Conservation (phyloP, 495 filamentous ascomycete species). For the Lasiosphaeria hispida region DNA sequence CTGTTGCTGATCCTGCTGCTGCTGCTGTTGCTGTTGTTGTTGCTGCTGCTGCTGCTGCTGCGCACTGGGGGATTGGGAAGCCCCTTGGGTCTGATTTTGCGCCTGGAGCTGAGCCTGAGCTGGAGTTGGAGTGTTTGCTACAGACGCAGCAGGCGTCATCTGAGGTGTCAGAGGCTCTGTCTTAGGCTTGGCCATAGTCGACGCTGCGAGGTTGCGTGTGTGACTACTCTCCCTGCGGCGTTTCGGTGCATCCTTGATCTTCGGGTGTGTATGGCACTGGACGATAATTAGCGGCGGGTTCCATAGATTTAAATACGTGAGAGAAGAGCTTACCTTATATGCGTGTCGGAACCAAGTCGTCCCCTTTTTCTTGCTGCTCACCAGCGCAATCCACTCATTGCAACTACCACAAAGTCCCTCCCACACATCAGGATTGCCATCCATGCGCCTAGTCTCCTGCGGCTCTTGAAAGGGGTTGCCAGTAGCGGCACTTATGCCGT, state of each 20-base stretch:
- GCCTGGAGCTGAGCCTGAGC: slow-evolving; percentile 23
- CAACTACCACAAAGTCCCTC: slow-evolving; percentile 76
- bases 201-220: slow-evolving; percentile 34
- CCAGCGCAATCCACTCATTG: slow-evolving; percentile 73
- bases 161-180: slow-evolving; percentile 42
- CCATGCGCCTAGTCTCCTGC: slow-evolving; percentile 66
- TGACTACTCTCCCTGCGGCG: slow-evolving; percentile 64
- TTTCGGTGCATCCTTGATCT: slow-evolving; percentile 70
- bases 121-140: slow-evolving; percentile 37
- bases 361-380: slow-evolving; percentile 82
- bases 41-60: slow-evolving; percentile 27
- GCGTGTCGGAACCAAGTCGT: slow-evolving; percentile 83
- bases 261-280: slow-evolving; percentile 72
- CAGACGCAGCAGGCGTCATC: slow-evolving; percentile 38
- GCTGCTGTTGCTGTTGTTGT: slow-evolving; percentile 19
- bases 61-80: slow-evolving; percentile 8
- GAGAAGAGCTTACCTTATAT: slow-evolving; percentile 61
- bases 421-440: slow-evolving; percentile 78
- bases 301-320: neutral
- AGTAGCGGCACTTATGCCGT: slow-evolving; percentile 76
- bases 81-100: slow-evolving; percentile 14
- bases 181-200: slow-evolving; percentile 39
- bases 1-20: slow-evolving; percentile 17
- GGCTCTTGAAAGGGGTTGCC: slow-evolving; percentile 71
- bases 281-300: neutral